phyloP scores from a whole-genome alignment of 768 basidiomycete species.

The Hortiboletus campestris region DNA sequence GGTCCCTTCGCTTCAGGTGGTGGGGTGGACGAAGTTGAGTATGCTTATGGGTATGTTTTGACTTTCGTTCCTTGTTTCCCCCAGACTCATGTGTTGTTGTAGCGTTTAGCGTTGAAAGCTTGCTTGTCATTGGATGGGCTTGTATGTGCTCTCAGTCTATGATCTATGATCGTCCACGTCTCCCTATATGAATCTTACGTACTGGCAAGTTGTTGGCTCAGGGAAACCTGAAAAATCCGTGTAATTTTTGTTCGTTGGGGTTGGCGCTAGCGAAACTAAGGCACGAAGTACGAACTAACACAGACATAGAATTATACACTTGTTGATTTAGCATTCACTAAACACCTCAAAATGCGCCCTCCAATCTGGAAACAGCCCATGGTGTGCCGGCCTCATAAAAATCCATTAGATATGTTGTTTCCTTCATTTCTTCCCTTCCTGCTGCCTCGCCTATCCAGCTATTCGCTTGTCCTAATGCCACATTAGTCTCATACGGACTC shows the following conservation, averaged over 20 bases:
- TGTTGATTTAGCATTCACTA: background rate
- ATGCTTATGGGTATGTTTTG: conserved; percentile 72
- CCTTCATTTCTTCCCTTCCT: conserved; percentile 17
- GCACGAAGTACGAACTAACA: background rate
- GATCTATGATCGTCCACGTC: background rate
- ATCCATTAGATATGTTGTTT: conserved; percentile 84
- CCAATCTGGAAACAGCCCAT: conserved; percentile 68
- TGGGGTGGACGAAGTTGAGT: conserved; percentile 88
- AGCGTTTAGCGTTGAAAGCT: conserved; percentile 21
- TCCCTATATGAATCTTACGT: background rate
- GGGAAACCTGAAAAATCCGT: no score
- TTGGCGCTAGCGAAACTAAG: background rate
- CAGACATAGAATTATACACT: background rate
- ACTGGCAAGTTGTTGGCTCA: background rate
- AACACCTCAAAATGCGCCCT: conserved; percentile 42
- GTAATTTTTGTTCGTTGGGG: background rate
- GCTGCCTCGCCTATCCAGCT: conserved; percentile 59
- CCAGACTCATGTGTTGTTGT: conserved; percentile 9
- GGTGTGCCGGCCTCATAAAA: conserved; percentile 84
- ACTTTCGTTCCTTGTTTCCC: background rate
- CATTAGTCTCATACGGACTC: conserved; percentile 90
- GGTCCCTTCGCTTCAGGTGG: conserved; percentile 76
- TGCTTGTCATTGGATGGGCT: background rate
- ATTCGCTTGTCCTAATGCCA: conserved; percentile 64
- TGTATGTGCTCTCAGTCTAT: background rate